These are phyloP conservation scores for Phellinidium pouzarii DNA, from an alignment of 1,284 basidiomycete genomes.

Conservation along the genomic window DNA sequence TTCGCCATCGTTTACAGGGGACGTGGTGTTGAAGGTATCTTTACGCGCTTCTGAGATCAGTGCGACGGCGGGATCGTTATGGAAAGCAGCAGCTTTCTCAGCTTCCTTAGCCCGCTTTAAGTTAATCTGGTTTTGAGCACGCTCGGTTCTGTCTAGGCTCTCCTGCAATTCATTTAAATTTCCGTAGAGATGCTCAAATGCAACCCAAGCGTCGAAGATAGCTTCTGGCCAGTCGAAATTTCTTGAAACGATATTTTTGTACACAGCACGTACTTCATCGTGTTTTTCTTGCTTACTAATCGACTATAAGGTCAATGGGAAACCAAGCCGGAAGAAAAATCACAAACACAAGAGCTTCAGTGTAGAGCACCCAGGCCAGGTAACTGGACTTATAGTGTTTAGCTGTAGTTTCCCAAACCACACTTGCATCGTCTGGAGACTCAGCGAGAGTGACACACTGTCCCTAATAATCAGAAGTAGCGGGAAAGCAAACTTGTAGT, in stretches of 20 bases:
- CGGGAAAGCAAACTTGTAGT: background rate
- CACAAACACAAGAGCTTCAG: slow-evolving; percentile 59
- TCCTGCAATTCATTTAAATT: slow-evolving; percentile 61
- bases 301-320: background rate
- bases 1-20: slow-evolving; percentile 50
- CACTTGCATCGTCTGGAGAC: slow-evolving; percentile 45
- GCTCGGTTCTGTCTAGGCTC: slow-evolving; percentile 62
- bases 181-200: slow-evolving; percentile 84
- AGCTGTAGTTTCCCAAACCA: slow-evolving; percentile 56
- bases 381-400: slow-evolving; percentile 67
- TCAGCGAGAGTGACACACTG: slow-evolving; percentile 44
- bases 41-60: slow-evolving; percentile 30
- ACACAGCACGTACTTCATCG: slow-evolving; percentile 58
- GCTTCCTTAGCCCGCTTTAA: slow-evolving; percentile 64
- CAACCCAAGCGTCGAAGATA: slow-evolving; percentile 81
- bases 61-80: slow-evolving; percentile 35
- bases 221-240: slow-evolving; percentile 90
- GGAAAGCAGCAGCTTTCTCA: slow-evolving; percentile 44
- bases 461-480: slow-evolving; percentile 11
- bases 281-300: slow-evolving; percentile 51
- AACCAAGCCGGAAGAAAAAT: background rate
- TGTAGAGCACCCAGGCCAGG: slow-evolving; percentile 61
- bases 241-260: slow-evolving; percentile 57
- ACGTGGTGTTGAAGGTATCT: too few relatives aligned
- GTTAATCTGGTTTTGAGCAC: slow-evolving; percentile 57